These are phyloP conservation scores for Fusarium sp. DNA, from an alignment of 2,329 filamentous ascomycete species.

Conservation along the genomic window DNA sequence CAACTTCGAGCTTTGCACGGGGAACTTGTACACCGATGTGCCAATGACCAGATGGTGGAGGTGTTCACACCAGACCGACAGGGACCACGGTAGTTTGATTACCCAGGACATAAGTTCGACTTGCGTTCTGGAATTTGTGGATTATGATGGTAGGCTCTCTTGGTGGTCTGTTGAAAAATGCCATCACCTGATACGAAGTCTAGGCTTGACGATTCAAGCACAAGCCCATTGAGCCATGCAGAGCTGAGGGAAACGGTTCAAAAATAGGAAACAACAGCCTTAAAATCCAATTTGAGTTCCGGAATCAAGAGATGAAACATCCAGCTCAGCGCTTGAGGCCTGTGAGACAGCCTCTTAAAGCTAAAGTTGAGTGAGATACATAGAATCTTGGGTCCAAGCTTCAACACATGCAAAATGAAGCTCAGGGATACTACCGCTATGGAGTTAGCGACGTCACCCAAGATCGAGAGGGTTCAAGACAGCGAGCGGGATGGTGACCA, in stretches of 20 bases:
- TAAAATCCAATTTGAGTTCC: neutral
- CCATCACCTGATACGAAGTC: conserved; percentile 27
- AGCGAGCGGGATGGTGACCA: conserved; percentile 19
- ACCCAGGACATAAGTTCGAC: conserved; percentile 23
- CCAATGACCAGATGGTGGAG: conserved; percentile 33
- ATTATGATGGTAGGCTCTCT: conserved; percentile 13
- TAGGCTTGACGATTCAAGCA: conserved; percentile 10
- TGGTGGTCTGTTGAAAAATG: conserved; percentile 29
- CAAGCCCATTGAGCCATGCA: neutral
- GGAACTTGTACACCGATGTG: conserved; percentile 4
- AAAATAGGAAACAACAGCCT: neutral
- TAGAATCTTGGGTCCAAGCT: conserved; percentile 17
- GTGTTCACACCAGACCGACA: conserved; percentile 24
- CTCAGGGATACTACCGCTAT: neutral
- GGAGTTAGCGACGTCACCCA: conserved; percentile 34
- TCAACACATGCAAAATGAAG: conserved; percentile 10
- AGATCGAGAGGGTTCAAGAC: conserved; percentile 21
- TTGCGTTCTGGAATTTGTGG: conserved; percentile 38
- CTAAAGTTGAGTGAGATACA: conserved; percentile 22
- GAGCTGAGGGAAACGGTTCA: neutral
- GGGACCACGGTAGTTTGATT: conserved; percentile 19
- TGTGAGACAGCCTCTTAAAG: conserved; percentile 18
- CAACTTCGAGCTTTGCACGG: conserved; percentile 14
- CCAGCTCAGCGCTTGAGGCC: conserved; percentile 6
- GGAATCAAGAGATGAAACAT: conserved; percentile 11